Evolutionary conservation across 2,329 filamentous ascomycete species (phyloP).

Genomic region (Phyllosticta capitalensis): DNA sequence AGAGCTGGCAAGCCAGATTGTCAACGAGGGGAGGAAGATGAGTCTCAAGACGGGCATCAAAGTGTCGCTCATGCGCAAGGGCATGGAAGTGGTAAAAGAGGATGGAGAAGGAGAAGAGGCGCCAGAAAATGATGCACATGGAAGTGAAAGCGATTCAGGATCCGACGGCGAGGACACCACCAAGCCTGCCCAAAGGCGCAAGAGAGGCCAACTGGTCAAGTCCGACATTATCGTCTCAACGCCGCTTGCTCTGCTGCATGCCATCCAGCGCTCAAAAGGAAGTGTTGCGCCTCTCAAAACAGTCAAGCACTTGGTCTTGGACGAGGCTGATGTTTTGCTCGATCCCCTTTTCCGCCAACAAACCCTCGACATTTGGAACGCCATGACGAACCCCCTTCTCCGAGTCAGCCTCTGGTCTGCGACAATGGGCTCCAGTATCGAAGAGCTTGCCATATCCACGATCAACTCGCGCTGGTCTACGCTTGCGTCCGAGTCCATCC

Average conservation of each 20-base stretch:
- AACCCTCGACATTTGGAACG: constrained; percentile 73
- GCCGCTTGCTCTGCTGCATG: constrained; percentile 67
- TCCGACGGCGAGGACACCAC: constrained; percentile 26
- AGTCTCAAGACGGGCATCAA: constrained; percentile 66
- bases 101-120: constrained; percentile 23
- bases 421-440: constrained; percentile 91
- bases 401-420: constrained; percentile 85
- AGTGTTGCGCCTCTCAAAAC: constrained; percentile 48
- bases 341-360: constrained; percentile 86
- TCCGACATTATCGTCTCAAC: constrained; percentile 75
- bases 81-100: constrained; percentile 55
- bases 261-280: constrained; percentile 45
- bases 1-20: constrained; percentile 41
- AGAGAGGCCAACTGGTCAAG: constrained; percentile 49
- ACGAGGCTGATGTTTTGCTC: constrained; percentile 91
- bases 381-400: constrained; percentile 61
- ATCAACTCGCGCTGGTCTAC: constrained; percentile 37
- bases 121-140: constrained; percentile 25
- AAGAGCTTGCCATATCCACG: constrained; percentile 63
- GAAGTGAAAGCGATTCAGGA: constrained; percentile 27
- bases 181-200: constrained; percentile 23
- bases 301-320: constrained; percentile 68
- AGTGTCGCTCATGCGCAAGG: constrained; percentile 75
- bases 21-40: constrained; percentile 72
- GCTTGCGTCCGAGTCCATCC: constrained; percentile 25